Evolutionary conservation across 495 filamentous ascomycete genomes (phyloP), one percentile per base, ranked within the genome.

Genomic region (Neurospora sp.): DNA sequence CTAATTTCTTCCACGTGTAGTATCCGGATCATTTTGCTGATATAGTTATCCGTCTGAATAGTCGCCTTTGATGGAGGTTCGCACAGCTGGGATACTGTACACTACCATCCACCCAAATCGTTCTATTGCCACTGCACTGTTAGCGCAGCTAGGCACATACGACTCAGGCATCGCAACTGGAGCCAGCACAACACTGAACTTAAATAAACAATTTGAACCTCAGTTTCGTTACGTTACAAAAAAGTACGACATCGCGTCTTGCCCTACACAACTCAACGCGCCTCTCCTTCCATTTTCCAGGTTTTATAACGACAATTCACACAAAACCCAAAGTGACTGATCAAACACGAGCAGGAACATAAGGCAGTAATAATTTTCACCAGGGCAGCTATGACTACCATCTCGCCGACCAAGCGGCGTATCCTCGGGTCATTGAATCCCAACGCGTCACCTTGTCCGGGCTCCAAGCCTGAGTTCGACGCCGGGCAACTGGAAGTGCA

Each of bases 361-460:
- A 37, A 18, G 9, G 20, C 53, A 31, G 22, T 14, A 31, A 31
- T 59, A 59, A 31, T 44, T 40, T 45, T 53, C 9, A 53, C 45
- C 1, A 22, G 44, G 18, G 18, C 18, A 61, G 69, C 40, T 42
- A 83, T 85, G 82, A 77, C 81, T 71, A 75, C 74, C 45, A 69
- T 74, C 14, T 78, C 80, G 53, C 82, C 83, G 2, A 74, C 71
- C 71, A 83, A 84, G 71, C 79, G 85, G 79, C 85, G 84, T 82
- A 85, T 80, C 69, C 83, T 87, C 16, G 81, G 76, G 37, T 75
- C 79, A 1, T 73, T 84, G 16, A 80, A 85, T 74, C 80, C 78
- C 45, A 86, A 86, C 77, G 76, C 82, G 69, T 74, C 77, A 39
- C 78, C 79, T 1, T 71, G 18, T 18, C 69, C 39, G 22, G 39